Evolutionary conservation across 345 rosid species (phyloP).

Genomic region (Trapa bicornis): DNA sequence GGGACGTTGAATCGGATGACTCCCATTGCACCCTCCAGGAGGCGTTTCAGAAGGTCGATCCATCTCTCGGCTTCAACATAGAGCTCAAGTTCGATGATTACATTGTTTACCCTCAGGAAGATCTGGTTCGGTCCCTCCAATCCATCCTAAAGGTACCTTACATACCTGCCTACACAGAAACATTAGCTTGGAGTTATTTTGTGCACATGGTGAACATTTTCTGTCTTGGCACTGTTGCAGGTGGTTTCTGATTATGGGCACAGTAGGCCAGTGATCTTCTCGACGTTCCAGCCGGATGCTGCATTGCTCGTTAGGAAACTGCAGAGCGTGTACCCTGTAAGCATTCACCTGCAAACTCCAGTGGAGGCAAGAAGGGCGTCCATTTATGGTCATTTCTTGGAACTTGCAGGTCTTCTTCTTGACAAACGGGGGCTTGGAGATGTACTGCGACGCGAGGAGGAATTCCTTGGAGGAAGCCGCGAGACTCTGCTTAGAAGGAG

Average conservation of each 20-base stretch:
- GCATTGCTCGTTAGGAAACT: slow-evolving; percentile 54
- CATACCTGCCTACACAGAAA: background rate
- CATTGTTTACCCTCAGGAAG: slow-evolving; percentile 44
- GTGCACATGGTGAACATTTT: background rate
- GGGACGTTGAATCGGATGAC: slow-evolving; percentile 71
- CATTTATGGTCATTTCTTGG: background rate
- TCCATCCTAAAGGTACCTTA: slow-evolving; percentile 29
- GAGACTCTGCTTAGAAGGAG: slow-evolving; percentile 61
- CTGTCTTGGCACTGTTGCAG: background rate
- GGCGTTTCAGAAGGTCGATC: slow-evolving; percentile 62
- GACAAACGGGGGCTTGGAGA: slow-evolving; percentile 51
- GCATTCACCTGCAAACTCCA: slow-evolving; percentile 3
- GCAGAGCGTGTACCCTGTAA: slow-evolving; percentile 70
- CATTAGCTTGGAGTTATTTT: background rate
- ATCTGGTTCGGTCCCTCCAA: slow-evolving; percentile 49
- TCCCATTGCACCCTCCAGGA: slow-evolving; percentile 63
- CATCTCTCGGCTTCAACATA: slow-evolving; percentile 71
- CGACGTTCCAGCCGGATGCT: slow-evolving; percentile 89
- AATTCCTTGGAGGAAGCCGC: slow-evolving; percentile 83
- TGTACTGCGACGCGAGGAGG: slow-evolving; percentile 54
- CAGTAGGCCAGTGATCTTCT: slow-evolving; percentile 67
- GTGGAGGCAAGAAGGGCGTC: background rate
- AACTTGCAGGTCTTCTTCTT: slow-evolving; percentile 61
- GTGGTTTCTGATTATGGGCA: slow-evolving; percentile 49
- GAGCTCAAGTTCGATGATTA: slow-evolving; percentile 86